phyloP scores from a whole-genome alignment of 2,329 filamentous ascomycete species.

The Fusarium sp. region DNA sequence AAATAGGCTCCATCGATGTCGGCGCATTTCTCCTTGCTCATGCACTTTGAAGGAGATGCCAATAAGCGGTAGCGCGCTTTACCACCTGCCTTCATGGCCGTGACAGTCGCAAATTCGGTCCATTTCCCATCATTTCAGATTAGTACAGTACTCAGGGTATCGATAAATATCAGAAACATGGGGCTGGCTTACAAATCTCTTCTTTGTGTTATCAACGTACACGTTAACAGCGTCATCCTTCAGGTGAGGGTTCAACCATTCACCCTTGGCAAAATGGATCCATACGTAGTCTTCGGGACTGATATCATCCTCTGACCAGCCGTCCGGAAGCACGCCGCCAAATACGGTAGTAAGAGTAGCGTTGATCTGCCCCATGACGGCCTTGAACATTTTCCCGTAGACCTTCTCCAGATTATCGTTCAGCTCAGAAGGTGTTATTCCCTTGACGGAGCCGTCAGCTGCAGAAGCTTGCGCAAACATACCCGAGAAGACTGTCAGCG shows the following conservation, averaged over 20 bases:
- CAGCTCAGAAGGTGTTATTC: neutral
- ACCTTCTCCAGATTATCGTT: neutral
- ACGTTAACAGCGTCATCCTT: neutral
- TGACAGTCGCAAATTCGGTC: neutral
- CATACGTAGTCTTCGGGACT: neutral
- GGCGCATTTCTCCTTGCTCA: neutral
- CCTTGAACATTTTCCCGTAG: slow-evolving; percentile 14
- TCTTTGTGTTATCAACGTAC: neutral
- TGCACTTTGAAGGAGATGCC: neutral
- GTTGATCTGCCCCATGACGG: slow-evolving; percentile 5
- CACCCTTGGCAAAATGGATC: slow-evolving; percentile 4
- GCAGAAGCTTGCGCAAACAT: neutral
- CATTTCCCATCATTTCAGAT: neutral
- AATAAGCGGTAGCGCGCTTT: neutral
- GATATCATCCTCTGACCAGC: neutral
- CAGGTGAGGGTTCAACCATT: slow-evolving; percentile 8
- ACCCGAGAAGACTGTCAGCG: slow-evolving; percentile 8
- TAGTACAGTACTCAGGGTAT: neutral
- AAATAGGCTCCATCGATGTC: neutral
- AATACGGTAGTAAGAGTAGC: neutral
- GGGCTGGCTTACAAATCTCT: neutral
- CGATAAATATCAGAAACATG: neutral
- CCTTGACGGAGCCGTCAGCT: neutral
- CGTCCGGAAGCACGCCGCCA: neutral
- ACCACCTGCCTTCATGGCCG: neutral